Evolutionary conservation across 441 rosid species (phyloP).

Genomic region (Capsella rubella): DNA sequence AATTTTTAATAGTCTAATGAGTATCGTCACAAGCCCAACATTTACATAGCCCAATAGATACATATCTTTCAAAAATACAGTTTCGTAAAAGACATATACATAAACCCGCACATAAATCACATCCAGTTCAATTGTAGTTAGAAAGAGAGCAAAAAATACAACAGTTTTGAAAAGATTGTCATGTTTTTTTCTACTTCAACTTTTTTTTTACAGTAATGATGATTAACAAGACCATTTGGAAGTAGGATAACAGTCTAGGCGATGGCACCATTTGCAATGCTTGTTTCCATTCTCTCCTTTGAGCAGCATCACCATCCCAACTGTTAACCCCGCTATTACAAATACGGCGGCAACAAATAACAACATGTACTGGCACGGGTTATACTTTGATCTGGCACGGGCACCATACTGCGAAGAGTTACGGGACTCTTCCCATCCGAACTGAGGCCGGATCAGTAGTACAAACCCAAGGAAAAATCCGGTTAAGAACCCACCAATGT

Average conservation of each 20-base stretch:
- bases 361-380: slow-evolving; percentile 64
- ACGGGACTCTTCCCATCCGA: slow-evolving; percentile 67
- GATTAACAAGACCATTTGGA: slow-evolving; percentile 78
- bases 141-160: no score
- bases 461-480: slow-evolving; percentile 88
- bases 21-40: neutral
- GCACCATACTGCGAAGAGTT: slow-evolving; percentile 53
- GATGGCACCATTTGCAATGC: slow-evolving; percentile 88
- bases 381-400: slow-evolving; percentile 62
- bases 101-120: no score
- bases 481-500: slow-evolving; percentile 86
- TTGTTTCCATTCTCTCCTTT: slow-evolving; percentile 74
- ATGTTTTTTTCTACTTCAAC: no score
- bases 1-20: neutral
- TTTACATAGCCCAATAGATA: no score
- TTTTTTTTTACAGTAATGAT: neutral
- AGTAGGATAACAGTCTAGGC: slow-evolving; percentile 73
- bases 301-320: slow-evolving; percentile 74
- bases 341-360: slow-evolving; percentile 50
- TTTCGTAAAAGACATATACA: no score
- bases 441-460: slow-evolving; percentile 76
- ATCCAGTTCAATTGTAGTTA: no score
- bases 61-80: no score
- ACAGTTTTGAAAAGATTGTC: no score
- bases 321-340: slow-evolving; percentile 56